Base-by-base conservation (phyloP, 331 rosid genomes). In the Acacia pycnantha region DNA sequence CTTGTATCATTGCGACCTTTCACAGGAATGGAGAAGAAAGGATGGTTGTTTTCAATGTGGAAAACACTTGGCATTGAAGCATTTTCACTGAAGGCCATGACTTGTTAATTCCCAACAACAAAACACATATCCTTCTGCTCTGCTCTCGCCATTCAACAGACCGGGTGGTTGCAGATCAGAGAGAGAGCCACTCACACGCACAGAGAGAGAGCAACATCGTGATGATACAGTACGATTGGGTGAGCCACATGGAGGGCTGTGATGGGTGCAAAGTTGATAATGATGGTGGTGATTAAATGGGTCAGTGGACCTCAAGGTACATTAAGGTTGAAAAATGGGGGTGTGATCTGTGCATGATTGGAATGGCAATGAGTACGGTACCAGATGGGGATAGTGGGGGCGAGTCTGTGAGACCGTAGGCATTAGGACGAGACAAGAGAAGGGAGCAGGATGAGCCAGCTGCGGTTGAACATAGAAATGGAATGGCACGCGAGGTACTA, bases 231-330 rank as follows among this genome's bases (percentile, higher is more conserved):
- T 79, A 76, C 73, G 64, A 3, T 53, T 6, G 64, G 56, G 14
- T 14, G 70, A 64, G 62, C 66, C 29, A 66, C 76, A 58, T 10
- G 33, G 73, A 31, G 24, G 72, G 77, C 65, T 75, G 29, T 83
- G 81, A 87, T 78, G 78, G 85, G n/a, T 84, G 50, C 75, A 65
- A 74, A 84, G 35, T 29, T 78, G 26, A 83, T 64, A 81, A 84
- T 81, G 84, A 84, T 81, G 73, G 67, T 44, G 75, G 79, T 84
- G 88, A 84, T 87, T 86, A 76, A 87, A 84, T 64, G 68, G 82
- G 82, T 68, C 86, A 68, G 86, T 68, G 59, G 67, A 51, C 46
- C 83, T 48, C 51, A 54, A 77, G 82, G 90, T 87, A 86, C 85
- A 83, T 84, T 81, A 74, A 87, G 88, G 87, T 82, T 70, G 84